Base-by-base conservation (phyloP, 2,329 filamentous ascomycete species). In the Colletotrichum musae region DNA sequence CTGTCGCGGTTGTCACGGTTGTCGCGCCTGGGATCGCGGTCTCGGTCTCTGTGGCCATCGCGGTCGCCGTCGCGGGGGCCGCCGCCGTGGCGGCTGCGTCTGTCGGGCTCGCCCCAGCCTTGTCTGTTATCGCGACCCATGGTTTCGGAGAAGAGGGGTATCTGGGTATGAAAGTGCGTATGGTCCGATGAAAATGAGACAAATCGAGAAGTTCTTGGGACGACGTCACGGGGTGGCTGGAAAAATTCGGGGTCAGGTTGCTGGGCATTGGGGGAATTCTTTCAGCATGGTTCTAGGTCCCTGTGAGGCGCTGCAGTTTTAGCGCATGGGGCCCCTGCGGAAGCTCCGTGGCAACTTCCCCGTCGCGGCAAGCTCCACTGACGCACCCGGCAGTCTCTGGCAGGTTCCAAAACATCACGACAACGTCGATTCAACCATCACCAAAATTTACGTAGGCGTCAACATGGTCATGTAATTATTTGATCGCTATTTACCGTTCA, bases 21-120 rank as follows among this genome's bases (percentile, higher is more conserved):
- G 41, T 73, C 71, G 45, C 73, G 72, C 13, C 75, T 68, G 56
- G 78, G 75, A 58, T 77, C 73, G 59, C 76, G 74, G 50, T 77
- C 76, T 47, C 79, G 74, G 50, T 77, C 74, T 39, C 72, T 70
- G 52, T 72, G 71, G 18, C 75, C 62, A 52, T 78, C 76, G 59
- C 76, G 72, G 51, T 77, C 75, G 18, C 76, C 73, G 57, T 78
- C 77, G 13, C 75, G 73, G 41, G 76, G 74, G 39, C 77, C 76
- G 57, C 77, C 76, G 36, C 78, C 76, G 48, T 75, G 73, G 51
- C 70, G 59, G 36, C 61, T 78, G 61, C 79, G 80, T 18, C 82
- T 80, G 63, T 85, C 83, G 12, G 83, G 80, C 50, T 87, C 85
- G 71, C 92, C 89, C 87, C 88, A 89, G 85, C 89, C 89, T 60